These are phyloP conservation scores for Magnusiomyces magnusii DNA, from an alignment of 1,139 yeast genomes.

Conservation along the genomic window DNA sequence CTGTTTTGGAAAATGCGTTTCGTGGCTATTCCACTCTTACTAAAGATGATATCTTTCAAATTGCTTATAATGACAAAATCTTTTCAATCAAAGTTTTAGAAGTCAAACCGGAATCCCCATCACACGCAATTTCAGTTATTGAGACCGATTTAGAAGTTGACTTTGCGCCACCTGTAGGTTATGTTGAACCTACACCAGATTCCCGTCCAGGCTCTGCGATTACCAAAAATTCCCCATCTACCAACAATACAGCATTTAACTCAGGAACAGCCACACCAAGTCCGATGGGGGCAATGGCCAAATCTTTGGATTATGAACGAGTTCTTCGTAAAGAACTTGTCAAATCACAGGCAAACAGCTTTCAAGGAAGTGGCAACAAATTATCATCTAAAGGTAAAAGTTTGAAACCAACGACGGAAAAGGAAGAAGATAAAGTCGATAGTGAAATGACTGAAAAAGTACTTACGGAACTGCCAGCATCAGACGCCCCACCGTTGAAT, in stretches of 20 bases:
- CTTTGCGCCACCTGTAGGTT: constrained; percentile 98
- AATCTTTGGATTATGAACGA: constrained; percentile 53
- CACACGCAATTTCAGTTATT: constrained; percentile 76
- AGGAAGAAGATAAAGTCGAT: constrained; percentile 18
- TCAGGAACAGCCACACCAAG: constrained; percentile 15
- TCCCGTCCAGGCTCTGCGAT: constrained; percentile 15
- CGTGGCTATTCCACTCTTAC: constrained; percentile 86
- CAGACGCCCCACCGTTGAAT: constrained; percentile 62
- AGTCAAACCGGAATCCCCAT: constrained; percentile 65
- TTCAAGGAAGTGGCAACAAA: constrained; percentile 5
- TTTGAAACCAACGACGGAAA: not conserved
- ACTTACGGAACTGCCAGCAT: constrained; percentile 40
- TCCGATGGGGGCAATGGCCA: constrained; percentile 69
- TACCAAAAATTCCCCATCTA: constrained; percentile 1
- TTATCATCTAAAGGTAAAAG: constrained; percentile 1
- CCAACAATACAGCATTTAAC: not conserved
- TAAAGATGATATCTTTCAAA: constrained; percentile 75
- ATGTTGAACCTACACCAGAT: constrained; percentile 63
- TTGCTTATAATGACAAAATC: constrained; percentile 71
- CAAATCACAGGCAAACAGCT: not conserved
- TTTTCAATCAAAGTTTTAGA: constrained; percentile 82
- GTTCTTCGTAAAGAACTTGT: constrained; percentile 1
- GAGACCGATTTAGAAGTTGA: constrained; percentile 97
- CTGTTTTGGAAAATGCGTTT: constrained; percentile 87
- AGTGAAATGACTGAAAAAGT: constrained; percentile 32